Conservation (phyloP, 768 basidiomycete genomes). For the Panaeolus cyanescens region DNA sequence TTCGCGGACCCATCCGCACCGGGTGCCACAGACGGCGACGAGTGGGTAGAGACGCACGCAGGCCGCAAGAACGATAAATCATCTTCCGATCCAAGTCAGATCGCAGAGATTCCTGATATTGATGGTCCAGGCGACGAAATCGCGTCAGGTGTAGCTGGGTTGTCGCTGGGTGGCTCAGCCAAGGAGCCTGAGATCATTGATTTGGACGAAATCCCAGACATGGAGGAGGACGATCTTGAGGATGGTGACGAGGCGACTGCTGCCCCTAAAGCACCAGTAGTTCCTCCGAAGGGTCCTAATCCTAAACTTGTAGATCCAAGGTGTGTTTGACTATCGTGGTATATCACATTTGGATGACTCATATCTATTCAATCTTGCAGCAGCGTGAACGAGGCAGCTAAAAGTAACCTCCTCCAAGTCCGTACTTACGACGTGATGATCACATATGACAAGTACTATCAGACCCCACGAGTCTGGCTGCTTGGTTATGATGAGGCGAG, state of each 20-base stretch:
- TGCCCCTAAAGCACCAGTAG: constrained; percentile 47
- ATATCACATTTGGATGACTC: neutral
- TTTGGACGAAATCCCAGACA: constrained; percentile 97
- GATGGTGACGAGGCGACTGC: constrained; percentile 87
- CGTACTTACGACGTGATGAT: constrained; percentile 99
- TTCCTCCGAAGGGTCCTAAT: constrained; percentile 10
- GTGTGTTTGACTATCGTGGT: constrained; percentile 35
- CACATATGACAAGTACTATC: constrained; percentile 99
- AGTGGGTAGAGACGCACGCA: constrained; percentile 99
- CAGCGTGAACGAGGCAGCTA: constrained; percentile 67
- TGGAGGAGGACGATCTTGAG: constrained; percentile 86
- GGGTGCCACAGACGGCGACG: constrained; percentile 63
- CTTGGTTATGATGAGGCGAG: constrained; percentile 94
- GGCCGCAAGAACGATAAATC: constrained; percentile 64
- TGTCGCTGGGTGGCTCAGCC: constrained; percentile 42
- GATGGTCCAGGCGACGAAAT: constrained; percentile 56
- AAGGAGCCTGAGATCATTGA: constrained; percentile 72
- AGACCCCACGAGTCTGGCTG: constrained; percentile 97
- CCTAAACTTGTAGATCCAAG: constrained; percentile 42
- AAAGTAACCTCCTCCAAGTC: constrained; percentile 88
- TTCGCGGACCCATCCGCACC: constrained; percentile 68
- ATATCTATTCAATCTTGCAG: constrained; percentile 3
- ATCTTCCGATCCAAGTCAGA: constrained; percentile 59
- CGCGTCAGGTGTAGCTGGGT: constrained; percentile 41
- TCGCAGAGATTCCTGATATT: constrained; percentile 87